phyloP scores from a whole-genome alignment of 768 basidiomycete genomes.

The Cystofilobasidium ferigula region DNA sequence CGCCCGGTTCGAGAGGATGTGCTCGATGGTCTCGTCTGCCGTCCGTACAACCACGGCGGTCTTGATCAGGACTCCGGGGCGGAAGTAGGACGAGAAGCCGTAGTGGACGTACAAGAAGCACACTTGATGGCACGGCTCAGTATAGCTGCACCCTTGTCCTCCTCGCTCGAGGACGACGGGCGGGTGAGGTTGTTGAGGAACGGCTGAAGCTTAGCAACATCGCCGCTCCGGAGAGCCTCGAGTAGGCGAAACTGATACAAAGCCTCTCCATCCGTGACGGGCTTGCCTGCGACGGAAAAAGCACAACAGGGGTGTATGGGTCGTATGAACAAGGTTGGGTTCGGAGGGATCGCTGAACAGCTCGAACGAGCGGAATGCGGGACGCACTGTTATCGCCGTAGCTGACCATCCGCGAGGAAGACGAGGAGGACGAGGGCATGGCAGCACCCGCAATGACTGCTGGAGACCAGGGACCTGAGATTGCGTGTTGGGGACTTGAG shows the following conservation, averaged over 20 bases:
- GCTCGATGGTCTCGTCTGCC: conserved; percentile 26
- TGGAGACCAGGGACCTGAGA: too few species aligned
- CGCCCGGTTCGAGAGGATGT: conserved; percentile 27
- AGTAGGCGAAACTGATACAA: conserved; percentile 35
- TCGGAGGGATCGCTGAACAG: neutral
- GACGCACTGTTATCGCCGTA: neutral
- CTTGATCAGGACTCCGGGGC: neutral
- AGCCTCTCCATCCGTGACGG: conserved; percentile 22
- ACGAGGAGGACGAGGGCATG: neutral
- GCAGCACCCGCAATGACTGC: too few species aligned
- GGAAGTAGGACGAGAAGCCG: too few species aligned
- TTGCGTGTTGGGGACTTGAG: too few species aligned
- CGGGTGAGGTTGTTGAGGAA: conserved; percentile 33
- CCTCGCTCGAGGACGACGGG: conserved; percentile 14
- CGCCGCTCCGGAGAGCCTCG: conserved; percentile 34
- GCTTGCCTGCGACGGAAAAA: neutral
- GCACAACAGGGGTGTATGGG: too few species aligned
- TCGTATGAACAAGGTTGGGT: too few species aligned
- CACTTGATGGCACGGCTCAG: conserved; percentile 31
- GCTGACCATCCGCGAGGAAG: neutral
- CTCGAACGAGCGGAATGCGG: neutral
- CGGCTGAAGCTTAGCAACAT: conserved; percentile 32
- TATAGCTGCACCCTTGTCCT: conserved; percentile 25
- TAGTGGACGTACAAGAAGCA: conserved; percentile 31
- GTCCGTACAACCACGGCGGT: neutral